These are phyloP conservation scores for Talaromyces adpressus DNA, from an alignment of 495 filamentous ascomycete species.

Conservation along the genomic window DNA sequence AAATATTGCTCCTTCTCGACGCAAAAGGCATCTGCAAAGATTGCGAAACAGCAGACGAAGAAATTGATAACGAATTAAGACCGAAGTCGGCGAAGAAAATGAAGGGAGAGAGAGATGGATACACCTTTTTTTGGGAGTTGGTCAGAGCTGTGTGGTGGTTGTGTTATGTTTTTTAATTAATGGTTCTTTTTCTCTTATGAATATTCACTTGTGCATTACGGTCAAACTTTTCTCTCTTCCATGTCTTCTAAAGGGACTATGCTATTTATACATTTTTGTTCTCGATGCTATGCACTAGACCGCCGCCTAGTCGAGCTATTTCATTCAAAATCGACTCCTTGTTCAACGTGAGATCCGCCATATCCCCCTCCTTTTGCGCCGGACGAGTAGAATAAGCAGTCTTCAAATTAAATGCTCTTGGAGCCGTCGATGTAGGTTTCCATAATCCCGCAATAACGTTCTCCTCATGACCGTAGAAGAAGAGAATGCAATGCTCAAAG, in stretches of 20 bases:
- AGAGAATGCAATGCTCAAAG: slow-evolving; percentile 58
- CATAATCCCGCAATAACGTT: slow-evolving; percentile 68
- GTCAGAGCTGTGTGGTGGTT: not conserved
- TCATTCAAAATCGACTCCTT: slow-evolving; percentile 68
- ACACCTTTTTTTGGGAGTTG: not conserved
- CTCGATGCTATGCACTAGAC: slow-evolving; percentile 37
- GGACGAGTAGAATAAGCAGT: slow-evolving; percentile 62
- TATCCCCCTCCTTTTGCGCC: slow-evolving; percentile 14
- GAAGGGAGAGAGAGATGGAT: not conserved
- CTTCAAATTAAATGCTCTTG: slow-evolving; percentile 55
- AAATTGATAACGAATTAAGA: slow-evolving; percentile 1
- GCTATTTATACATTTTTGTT: slow-evolving; percentile 8
- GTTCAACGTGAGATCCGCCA: slow-evolving; percentile 55
- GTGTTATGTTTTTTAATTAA: not conserved
- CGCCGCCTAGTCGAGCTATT: slow-evolving; percentile 51
- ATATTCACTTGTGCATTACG: not conserved
- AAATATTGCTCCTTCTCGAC: slow-evolving; percentile 79
- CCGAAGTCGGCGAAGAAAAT: not conserved
- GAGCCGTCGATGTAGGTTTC: slow-evolving; percentile 58
- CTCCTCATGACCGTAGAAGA: slow-evolving; percentile 60
- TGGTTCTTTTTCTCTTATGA: not conserved
- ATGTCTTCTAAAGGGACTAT: not conserved
- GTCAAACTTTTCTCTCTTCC: not conserved
- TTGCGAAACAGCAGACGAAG: slow-evolving; percentile 24
- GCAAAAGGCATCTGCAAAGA: slow-evolving; percentile 43